Conservation (phyloP, 2,329 filamentous ascomycete genomes). For the Colletotrichum lupini region DNA sequence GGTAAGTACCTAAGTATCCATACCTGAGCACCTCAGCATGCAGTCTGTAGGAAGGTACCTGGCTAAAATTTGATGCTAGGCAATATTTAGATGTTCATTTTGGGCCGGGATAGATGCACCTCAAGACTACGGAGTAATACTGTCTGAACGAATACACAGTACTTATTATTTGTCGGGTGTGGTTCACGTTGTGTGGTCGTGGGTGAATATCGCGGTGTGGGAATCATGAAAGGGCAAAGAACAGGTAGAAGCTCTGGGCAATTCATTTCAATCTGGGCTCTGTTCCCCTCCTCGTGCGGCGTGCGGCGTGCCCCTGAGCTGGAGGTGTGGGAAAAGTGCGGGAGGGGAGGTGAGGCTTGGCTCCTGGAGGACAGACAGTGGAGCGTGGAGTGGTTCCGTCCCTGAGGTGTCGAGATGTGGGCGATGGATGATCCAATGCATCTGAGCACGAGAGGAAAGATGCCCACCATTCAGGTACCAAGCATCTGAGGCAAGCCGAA, state of each 20-base stretch:
- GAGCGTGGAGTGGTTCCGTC: background rate
- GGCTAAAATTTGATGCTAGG: background rate
- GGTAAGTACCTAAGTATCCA: background rate
- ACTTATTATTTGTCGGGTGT: background rate
- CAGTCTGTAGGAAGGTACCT: background rate
- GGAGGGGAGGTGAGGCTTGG: background rate
- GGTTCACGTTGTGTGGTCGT: background rate
- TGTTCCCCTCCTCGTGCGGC: background rate
- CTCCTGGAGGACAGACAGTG: background rate
- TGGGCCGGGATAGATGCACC: background rate
- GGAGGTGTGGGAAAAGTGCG: background rate
- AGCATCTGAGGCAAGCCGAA: background rate
- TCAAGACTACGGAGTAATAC: background rate
- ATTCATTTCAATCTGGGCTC: no score
- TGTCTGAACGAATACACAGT: no score
- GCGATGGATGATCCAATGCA: constrained; percentile 5
- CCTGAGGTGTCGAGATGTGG: background rate
- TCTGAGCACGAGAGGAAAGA: background rate
- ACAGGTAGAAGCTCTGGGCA: background rate
- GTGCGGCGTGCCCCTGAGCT: background rate
- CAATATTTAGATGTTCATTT: background rate
- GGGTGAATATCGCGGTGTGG: background rate
- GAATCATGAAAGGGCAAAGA: background rate
- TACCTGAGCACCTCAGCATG: no score
- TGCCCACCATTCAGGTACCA: constrained; percentile 34